Conservation (phyloP, 331 rosid genomes). For the Quercus phellos region DNA sequence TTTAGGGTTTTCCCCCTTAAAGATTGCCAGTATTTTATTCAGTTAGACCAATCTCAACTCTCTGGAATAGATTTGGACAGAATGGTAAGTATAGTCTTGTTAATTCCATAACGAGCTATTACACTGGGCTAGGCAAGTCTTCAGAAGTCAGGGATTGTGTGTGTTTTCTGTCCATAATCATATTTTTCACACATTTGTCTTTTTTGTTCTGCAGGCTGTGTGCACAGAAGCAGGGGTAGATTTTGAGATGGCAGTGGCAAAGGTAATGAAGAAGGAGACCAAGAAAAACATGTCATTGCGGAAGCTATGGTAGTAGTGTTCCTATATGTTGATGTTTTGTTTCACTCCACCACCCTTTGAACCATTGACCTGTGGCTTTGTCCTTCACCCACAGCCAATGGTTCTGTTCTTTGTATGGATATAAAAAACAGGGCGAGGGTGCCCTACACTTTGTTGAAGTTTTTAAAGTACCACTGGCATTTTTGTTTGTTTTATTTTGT, state of each 20-base stretch:
- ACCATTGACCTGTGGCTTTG: neutral
- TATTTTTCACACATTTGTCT: neutral
- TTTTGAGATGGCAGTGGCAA: slow-evolving; percentile 98
- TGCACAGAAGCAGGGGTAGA: slow-evolving; percentile 99
- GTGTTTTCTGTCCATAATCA: neutral
- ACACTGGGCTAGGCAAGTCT: neutral
- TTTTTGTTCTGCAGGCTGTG: slow-evolving; percentile 61
- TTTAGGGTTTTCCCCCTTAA: neutral
- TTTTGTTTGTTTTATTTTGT: neutral
- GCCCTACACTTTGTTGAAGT: neutral
- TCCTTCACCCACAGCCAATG: neutral
- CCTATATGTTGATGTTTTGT: neutral
- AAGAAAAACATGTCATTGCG: slow-evolving; percentile 95
- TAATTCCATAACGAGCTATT: neutral
- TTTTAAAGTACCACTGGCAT: neutral
- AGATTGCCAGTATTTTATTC: neutral
- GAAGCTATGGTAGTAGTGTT: slow-evolving; percentile 54
- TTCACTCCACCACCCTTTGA: neutral
- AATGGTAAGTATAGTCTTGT: neutral
- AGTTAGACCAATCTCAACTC: neutral
- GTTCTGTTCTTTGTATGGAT: neutral
- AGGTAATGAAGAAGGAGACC: slow-evolving; percentile 95
- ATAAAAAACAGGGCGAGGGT: neutral
- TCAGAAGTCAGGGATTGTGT: neutral
- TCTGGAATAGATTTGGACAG: neutral